Base-by-base conservation (phyloP, 2,329 filamentous ascomycete species). In the Scytalidium lignicola region DNA sequence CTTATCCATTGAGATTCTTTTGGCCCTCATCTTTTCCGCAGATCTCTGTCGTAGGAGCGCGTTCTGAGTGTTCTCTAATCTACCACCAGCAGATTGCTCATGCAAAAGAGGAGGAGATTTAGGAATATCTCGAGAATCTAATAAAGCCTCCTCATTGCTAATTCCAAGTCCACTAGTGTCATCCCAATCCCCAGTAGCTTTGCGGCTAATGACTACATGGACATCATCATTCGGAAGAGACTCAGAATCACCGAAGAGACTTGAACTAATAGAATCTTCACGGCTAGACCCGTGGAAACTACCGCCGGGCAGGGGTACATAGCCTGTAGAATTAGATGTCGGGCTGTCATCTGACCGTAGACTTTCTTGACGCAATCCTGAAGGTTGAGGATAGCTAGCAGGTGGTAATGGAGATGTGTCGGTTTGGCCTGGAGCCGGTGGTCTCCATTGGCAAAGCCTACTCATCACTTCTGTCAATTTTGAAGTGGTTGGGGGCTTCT, bases 401-500 rank as follows among this genome's bases (percentile, higher is more conserved):
- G 77, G 67, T 9, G 32, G 32, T 13, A 15, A 13, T 15, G 32
- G 12, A 13, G 32, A 68, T 22, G 69, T 63, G 19, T 65, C 66
- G 47, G 67, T 69, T 50, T 67, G 71, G 22, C 67, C 67, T 1
- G 79, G 74, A 1, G 74, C 72, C 15, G 90, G 86, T 5, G 90
- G 82, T 63, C 92, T 95, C 93, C 93, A 99, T 61, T 95, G 88
- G 63, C 93, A 99, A 22, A 96, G 79, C 49, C 86, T 84, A 55
- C 87, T 86, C 57, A 99, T 75, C 1, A 93, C 89, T 62, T 99
- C 91, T 0, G 85, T 90, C 44, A 99, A 70, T 68, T 97, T 97
- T 2, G 88, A 87, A 41, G 90, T 85, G 37, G 92, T 97, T 29
- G 95, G 95, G 21, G 93, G 93, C 69, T 99, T 99, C 68, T 99